Conservation (phyloP, 2,329 filamentous ascomycete species). For the Beauveria sp. region DNA sequence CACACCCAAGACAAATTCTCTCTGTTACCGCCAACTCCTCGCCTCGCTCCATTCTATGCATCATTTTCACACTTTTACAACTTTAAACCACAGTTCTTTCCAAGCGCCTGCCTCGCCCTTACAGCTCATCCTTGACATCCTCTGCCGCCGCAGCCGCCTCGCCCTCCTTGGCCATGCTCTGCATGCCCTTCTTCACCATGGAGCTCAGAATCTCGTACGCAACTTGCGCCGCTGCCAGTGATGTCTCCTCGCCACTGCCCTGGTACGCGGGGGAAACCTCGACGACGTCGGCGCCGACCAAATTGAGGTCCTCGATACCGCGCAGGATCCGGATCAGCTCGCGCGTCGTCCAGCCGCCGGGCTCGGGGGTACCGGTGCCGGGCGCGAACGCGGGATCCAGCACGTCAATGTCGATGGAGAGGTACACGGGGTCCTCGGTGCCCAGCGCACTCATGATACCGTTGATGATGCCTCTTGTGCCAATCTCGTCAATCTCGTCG, state of each 20-base stretch:
- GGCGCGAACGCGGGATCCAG: conserved; percentile 63
- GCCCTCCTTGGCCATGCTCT: conserved; percentile 28
- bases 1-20: neutral
- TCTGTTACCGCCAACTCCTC: neutral
- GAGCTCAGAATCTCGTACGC: conserved; percentile 73
- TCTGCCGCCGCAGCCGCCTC: conserved; percentile 12
- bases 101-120: neutral
- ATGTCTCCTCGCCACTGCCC: conserved; percentile 66
- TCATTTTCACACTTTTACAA: neutral
- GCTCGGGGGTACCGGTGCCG: conserved; percentile 81
- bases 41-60: neutral
- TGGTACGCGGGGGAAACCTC: conserved; percentile 81
- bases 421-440: conserved; percentile 69
- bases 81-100: neutral
- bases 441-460: conserved; percentile 66
- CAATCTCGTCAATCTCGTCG: conserved; percentile 82
- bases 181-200: conserved; percentile 51
- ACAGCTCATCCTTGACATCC: conserved; percentile 32
- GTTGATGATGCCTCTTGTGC: conserved; percentile 60
- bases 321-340: conserved; percentile 79
- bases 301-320: conserved; percentile 72
- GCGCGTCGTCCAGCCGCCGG: conserved; percentile 83
- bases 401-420: conserved; percentile 77
- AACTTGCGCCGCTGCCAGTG: conserved; percentile 70
- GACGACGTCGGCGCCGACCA: conserved; percentile 85